Percentiles rank a stretch among this genome's conserved stretches.
Evolutionary conservation across 306 rosid species (phyloP).

Genomic region (Alnus glutinosa): DNA sequence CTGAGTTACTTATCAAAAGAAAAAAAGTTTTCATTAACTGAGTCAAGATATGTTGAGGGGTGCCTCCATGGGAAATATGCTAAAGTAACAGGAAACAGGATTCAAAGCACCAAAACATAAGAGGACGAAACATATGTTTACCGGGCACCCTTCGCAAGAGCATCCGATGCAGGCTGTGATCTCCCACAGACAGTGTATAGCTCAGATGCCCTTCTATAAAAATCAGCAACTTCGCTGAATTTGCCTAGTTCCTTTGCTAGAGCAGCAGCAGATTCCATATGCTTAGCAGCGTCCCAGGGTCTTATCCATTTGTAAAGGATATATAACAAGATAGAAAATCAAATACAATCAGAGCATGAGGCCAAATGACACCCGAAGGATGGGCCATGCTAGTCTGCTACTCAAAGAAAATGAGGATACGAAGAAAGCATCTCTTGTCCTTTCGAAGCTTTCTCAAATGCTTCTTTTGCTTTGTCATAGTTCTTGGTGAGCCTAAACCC

Average conservation of each 20-base stretch:
- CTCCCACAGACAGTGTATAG: constrained; percentile 76
- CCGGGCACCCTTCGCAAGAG: constrained; percentile 95
- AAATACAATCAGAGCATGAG: neutral
- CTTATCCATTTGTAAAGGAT: constrained; percentile 61
- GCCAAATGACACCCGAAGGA: neutral
- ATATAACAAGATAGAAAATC: neutral
- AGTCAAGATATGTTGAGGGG: neutral
- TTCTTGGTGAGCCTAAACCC: constrained; percentile 72
- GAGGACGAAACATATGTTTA: constrained; percentile 30
- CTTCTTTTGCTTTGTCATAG: constrained; percentile 79
- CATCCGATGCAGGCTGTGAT: constrained; percentile 94
- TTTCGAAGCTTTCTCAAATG: constrained; percentile 88
- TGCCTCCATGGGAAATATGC: neutral
- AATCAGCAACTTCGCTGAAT: constrained; percentile 81
- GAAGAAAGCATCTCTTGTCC: constrained; percentile 96
- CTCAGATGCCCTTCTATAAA: constrained; percentile 85
- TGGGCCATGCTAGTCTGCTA: neutral
- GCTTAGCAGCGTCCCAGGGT: constrained; percentile 98
- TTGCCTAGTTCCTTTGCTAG: constrained; percentile 80
- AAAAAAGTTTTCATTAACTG: neutral
- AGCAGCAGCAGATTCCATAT: constrained; percentile 95
- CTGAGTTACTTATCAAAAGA: too few species aligned
- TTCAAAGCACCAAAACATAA: neutral
- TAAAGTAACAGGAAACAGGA: neutral
- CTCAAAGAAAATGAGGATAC: constrained; percentile 66